Evolutionary conservation across 768 basidiomycete species (phyloP).

Genomic region (Xanthoconium stramineum): DNA sequence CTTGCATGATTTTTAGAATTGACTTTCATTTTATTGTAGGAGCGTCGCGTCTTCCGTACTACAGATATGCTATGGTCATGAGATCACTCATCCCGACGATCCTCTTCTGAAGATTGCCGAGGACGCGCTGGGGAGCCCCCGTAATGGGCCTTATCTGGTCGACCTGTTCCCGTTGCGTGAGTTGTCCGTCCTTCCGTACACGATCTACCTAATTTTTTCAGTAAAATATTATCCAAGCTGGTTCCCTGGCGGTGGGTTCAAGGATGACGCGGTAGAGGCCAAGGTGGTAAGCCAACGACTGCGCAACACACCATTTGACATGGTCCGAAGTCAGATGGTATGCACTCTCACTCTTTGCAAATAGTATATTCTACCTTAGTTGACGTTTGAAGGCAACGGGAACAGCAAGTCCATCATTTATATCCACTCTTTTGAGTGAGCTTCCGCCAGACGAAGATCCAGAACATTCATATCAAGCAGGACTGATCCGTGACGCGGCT

Average conservation of each 20-base stretch:
- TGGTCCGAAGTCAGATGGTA: slow-evolving; percentile 11
- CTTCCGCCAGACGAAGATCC: slow-evolving; percentile 7
- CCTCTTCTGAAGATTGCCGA: slow-evolving; percentile 5
- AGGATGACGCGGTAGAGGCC: slow-evolving; percentile 4
- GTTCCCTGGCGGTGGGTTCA: slow-evolving; percentile 13
- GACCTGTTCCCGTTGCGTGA: slow-evolving; percentile 6
- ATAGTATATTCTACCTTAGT: neutral
- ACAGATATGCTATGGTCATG: slow-evolving; percentile 4
- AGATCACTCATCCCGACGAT: slow-evolving; percentile 1
- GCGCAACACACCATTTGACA: slow-evolving; percentile 4
- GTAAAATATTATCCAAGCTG: slow-evolving; percentile 17
- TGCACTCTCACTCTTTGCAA: neutral
- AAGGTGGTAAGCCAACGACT: neutral
- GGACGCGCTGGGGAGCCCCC: slow-evolving; percentile 1
- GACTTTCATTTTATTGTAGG: neutral
- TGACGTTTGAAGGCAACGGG: slow-evolving; percentile 2
- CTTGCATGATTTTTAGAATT: too few species aligned
- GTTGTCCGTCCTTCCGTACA: neutral
- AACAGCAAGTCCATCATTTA: slow-evolving; percentile 7
- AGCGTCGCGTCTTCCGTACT: neutral
- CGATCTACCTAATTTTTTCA: neutral
- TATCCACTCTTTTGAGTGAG: slow-evolving; percentile 10
- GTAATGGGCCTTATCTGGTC: slow-evolving; percentile 7
- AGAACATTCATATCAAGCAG: slow-evolving; percentile 1
- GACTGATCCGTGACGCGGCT: slow-evolving; percentile 13